Conservation (phyloP, 2,329 filamentous ascomycete genomes). For the Scedosporium apiospermum region DNA sequence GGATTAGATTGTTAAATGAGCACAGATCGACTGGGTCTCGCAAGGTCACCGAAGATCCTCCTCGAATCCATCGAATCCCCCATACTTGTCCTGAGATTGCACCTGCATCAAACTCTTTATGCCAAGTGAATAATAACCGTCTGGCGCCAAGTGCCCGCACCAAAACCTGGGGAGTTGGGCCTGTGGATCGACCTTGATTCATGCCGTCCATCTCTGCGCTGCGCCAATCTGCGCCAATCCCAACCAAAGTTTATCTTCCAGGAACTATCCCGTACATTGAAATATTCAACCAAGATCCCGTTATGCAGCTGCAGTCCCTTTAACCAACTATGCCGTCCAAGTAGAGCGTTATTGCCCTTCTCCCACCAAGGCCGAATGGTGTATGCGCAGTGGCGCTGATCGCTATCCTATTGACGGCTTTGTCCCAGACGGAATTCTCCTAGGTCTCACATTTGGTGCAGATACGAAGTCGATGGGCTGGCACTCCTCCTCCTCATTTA, state of each 20-base stretch:
- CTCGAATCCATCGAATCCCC: background rate
- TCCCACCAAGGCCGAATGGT: background rate
- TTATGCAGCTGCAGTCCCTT: no score
- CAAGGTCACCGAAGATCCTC: background rate
- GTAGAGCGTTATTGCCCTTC: background rate
- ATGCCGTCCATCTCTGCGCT: background rate
- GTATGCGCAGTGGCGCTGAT: background rate
- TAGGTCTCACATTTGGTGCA: background rate
- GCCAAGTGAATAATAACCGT: background rate
- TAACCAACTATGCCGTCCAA: no score
- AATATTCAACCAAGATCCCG: no score
- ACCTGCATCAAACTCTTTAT: background rate
- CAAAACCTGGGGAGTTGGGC: background rate
- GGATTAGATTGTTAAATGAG: no score
- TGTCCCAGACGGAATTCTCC: background rate
- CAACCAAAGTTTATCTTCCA: background rate
- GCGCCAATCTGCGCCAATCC: background rate
- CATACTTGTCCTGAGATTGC: background rate
- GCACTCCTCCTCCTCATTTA: background rate
- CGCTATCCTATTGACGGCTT: background rate
- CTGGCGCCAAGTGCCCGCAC: background rate
- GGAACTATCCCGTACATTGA: no score
- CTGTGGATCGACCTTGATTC: background rate
- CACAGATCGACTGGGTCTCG: background rate
- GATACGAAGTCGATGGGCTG: background rate